Percentiles rank a stretch among this genome's conserved stretches.
Evolutionary conservation across 2,329 filamentous ascomycete species (phyloP).

Genomic region (Aureobasidium melanogenum): DNA sequence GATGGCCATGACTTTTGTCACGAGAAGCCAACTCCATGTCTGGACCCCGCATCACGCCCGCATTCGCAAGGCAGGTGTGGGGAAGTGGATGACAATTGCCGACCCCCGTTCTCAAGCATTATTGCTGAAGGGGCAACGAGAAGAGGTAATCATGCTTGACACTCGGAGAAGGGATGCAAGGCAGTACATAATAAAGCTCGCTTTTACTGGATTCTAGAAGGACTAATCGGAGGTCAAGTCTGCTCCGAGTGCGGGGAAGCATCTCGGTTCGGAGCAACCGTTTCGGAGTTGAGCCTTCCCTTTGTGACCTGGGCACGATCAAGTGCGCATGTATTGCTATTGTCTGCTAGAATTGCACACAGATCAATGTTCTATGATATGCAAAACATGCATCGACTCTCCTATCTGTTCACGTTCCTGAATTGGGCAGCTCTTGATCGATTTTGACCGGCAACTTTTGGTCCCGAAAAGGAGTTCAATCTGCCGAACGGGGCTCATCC

Average conservation of each 20-base stretch:
- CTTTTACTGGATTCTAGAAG: not conserved
- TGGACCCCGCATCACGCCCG: not conserved
- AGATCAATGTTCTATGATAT: too few relatives aligned
- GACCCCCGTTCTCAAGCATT: not conserved
- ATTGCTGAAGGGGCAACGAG: not conserved
- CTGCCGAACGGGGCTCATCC: not conserved
- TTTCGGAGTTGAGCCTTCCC: not conserved
- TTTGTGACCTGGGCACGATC: not conserved
- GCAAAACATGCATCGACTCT: too few relatives aligned
- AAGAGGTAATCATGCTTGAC: not conserved
- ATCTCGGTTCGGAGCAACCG: not conserved
- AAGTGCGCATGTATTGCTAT: not conserved
- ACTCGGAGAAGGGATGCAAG: not conserved
- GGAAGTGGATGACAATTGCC: not conserved
- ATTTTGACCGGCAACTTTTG: not conserved
- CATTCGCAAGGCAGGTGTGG: not conserved
- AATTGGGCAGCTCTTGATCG: not conserved
- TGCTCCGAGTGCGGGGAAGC: not conserved
- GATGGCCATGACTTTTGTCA: not conserved
- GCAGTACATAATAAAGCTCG: not conserved
- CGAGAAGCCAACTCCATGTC: not conserved
- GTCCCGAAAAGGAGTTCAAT: not conserved
- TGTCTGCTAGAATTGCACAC: not conserved
- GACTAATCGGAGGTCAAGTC: not conserved
- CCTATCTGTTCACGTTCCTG: not conserved